A percentile compares a stretch with the other conserved stretches of the same genome.
phyloP scores from a whole-genome alignment of 2,329 filamentous ascomycete genomes.

The Alternaria conjuncta region DNA sequence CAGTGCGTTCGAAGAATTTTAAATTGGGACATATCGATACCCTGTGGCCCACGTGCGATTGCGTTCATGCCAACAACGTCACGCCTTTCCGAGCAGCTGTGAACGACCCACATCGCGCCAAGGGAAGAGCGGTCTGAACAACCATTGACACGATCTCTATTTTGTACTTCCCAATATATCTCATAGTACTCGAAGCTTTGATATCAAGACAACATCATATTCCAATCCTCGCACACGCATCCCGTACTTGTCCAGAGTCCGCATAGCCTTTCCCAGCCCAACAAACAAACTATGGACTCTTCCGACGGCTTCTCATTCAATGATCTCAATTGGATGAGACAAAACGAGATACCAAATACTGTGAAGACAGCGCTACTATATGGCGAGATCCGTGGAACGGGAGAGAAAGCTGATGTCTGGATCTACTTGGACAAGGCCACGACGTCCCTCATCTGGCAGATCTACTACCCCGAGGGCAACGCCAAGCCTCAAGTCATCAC shows the following conservation, averaged over 20 bases:
- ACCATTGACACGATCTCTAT: background rate
- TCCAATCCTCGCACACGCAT: accelerated
- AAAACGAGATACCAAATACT: background rate
- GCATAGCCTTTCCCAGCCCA: background rate
- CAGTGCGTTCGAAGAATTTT: background rate
- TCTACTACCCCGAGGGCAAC: background rate
- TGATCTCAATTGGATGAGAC: background rate
- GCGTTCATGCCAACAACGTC: background rate
- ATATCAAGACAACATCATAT: background rate
- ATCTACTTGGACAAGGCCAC: background rate
- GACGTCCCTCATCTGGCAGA: background rate
- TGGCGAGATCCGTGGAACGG: background rate
- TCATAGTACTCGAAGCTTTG: background rate
- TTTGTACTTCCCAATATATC: background rate
- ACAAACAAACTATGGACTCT: background rate
- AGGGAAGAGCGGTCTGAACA: background rate
- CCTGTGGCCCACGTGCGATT: background rate
- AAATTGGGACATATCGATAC: background rate
- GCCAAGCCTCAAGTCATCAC: background rate
- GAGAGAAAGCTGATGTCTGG: background rate
- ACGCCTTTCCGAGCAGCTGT: background rate
- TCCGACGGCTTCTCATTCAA: background rate
- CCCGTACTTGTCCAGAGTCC: background rate
- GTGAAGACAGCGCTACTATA: background rate
- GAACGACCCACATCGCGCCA: background rate